Conservation (phyloP, 1,139 yeast species). For the Pichia sp. region DNA sequence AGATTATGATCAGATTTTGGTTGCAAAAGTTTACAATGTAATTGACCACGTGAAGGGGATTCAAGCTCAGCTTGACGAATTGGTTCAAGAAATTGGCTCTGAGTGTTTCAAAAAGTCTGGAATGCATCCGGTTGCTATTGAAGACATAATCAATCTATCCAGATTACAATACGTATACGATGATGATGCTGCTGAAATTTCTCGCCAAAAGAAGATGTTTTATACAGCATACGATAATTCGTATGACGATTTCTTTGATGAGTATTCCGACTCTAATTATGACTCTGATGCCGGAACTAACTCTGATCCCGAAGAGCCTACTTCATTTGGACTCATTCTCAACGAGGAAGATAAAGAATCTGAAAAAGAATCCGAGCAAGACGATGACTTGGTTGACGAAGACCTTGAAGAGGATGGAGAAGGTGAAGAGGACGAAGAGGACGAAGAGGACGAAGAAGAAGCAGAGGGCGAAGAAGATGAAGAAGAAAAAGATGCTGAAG, state of each 20-base stretch:
- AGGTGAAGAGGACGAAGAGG: background rate
- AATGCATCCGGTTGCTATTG: background rate
- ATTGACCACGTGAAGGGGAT: background rate
- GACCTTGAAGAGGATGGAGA: background rate
- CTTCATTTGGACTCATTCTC: too few species aligned
- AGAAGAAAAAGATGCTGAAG: background rate
- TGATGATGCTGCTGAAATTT: background rate
- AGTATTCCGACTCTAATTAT: background rate
- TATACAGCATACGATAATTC: background rate
- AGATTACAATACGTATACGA: background rate
- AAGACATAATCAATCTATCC: background rate
- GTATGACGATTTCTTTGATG: background rate
- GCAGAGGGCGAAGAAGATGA: background rate
- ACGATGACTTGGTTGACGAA: background rate
- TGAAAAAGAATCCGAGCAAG: background rate
- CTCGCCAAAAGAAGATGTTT: background rate
- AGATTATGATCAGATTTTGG: conserved; percentile 7
- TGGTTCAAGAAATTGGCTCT: background rate
- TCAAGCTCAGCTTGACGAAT: background rate
- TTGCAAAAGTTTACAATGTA: conserved; percentile 1
- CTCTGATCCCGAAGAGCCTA: background rate
- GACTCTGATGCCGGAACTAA: background rate
- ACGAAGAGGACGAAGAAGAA: conserved; percentile 1
- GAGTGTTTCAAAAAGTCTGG: background rate
- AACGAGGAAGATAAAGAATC: too few species aligned